Evolutionary conservation across 2,329 filamentous ascomycete genomes (phyloP), one percentile per base, ranked within the genome.

Genomic region (Penicillium sp.): DNA sequence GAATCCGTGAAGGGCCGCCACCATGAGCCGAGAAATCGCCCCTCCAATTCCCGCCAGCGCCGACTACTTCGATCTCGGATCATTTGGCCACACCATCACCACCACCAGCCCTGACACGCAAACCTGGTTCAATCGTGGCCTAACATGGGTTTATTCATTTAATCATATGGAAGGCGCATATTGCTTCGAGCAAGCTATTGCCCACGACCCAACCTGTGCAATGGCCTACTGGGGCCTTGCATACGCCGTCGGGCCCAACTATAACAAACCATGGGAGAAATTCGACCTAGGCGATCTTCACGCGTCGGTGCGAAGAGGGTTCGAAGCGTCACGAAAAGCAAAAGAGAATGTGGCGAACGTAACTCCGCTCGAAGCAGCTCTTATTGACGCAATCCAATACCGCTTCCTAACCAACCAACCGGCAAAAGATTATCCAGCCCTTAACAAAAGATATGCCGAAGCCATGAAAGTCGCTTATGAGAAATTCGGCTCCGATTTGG

Each of bases 61-160:
- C 9, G 52, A 56, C 8, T 72, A 73, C 53, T 80, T 78, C 66
- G 67, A 90, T 58, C 80, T 90, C 1, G 87, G 87, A 49, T 65
- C 73, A 0, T 85, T 82, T 64, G 71, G 75, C 26, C 80, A 83
- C n/a, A 61, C 72, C 2, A 74, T 90, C 39, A 84, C 72, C 29
- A 84, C 85, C 0, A 68, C 60, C 13, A 83, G 66, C 60, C 36
- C 65, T 3, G 74, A 78, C 39, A 79, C 84, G 1, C 83, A 88
- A 63, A 73, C 60, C 6, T 91, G 88, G 88, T 90, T 89, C 66
- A 78, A 87, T 65, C 83, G 87, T 3, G 88, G 87, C 2, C 73
- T 91, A n/a, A 76, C 85, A 18, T 91, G 88, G 88, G 80, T 78
- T 36, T 91, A 88, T 67, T 86, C 77, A 18, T 92, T 92, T 75